Evolutionary conservation across 78 protist species (phyloP).

Genomic region (Monocercomonoides exilis): DNA sequence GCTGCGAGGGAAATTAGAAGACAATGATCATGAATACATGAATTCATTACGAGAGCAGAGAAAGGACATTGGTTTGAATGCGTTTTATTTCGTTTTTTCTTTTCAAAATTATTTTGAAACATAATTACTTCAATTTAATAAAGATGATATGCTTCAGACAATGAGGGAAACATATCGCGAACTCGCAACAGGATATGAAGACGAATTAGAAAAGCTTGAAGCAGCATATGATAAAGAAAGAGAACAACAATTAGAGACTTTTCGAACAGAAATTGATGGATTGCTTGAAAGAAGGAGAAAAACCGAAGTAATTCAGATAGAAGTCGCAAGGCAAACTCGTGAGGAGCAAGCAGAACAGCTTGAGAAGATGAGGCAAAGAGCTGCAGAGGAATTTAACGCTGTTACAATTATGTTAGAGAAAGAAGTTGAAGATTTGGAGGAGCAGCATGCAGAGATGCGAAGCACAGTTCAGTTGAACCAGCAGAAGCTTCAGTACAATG

Average conservation of each 20-base stretch:
- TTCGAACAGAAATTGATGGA: neutral
- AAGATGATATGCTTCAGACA: neutral
- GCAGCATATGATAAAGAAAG: neutral
- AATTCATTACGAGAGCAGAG: neutral
- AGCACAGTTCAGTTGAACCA: neutral
- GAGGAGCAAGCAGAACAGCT: neutral
- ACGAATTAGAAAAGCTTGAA: neutral
- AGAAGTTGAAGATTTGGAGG: neutral
- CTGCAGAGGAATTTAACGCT: neutral
- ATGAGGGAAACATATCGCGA: neutral
- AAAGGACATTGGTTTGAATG: neutral
- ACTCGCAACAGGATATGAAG: neutral
- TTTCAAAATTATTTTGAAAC: no score
- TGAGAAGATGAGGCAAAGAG: neutral
- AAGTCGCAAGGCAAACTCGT: neutral
- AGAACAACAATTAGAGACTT: neutral
- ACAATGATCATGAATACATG: neutral
- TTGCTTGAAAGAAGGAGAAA: neutral
- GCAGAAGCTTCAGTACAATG: neutral
- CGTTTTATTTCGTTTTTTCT: neutral
- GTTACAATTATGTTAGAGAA: neutral
- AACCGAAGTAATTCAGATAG: neutral
- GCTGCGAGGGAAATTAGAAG: neutral
- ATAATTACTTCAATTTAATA: no score
- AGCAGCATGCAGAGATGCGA: neutral